A percentile compares a stretch with the other conserved stretches of the same genome.
Conservation (phyloP, 495 filamentous ascomycete genomes). For the Diplogelasinospora grovesii region DNA sequence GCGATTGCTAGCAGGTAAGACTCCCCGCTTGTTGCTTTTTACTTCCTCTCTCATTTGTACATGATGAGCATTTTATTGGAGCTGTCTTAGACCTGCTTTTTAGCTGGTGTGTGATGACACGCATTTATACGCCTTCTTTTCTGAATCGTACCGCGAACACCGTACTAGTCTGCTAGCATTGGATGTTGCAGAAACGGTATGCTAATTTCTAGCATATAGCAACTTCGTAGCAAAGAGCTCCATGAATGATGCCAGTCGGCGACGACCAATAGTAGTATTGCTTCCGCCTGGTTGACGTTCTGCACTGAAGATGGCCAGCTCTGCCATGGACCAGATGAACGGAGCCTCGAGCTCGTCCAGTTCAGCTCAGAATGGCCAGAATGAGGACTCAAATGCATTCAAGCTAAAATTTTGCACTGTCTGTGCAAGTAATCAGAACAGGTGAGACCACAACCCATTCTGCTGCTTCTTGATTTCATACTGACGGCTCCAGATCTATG, state of each 20-base stretch:
- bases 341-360: constrained; percentile 21
- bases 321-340: constrained; percentile 30
- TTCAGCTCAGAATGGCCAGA: constrained; percentile 34
- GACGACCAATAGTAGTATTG: constrained; percentile 3
- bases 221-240: too few species aligned
- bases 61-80: constrained; percentile 78
- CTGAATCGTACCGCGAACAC: constrained; percentile 23
- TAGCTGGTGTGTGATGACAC: constrained; percentile 43
- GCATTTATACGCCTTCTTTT: constrained; percentile 49
- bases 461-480: background rate
- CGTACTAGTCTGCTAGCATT: background rate
- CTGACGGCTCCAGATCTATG: constrained; percentile 62
- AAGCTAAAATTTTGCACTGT: constrained; percentile 97
- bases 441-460: constrained; percentile 38
- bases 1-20: constrained; percentile 4
- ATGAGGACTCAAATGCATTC: constrained; percentile 44
- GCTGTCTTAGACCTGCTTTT: constrained; percentile 74
- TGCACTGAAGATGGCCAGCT: constrained; percentile 1
- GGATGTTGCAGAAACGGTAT: background rate
- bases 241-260: background rate
- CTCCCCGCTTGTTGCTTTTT: constrained; percentile 2
- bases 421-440: constrained; percentile 94
- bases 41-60: background rate
- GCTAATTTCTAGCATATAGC: background rate
- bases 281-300: background rate